Evolutionary conservation across 2,329 filamentous ascomycete genomes (phyloP).

Genomic region (Chaetomiaceae sp.): DNA sequence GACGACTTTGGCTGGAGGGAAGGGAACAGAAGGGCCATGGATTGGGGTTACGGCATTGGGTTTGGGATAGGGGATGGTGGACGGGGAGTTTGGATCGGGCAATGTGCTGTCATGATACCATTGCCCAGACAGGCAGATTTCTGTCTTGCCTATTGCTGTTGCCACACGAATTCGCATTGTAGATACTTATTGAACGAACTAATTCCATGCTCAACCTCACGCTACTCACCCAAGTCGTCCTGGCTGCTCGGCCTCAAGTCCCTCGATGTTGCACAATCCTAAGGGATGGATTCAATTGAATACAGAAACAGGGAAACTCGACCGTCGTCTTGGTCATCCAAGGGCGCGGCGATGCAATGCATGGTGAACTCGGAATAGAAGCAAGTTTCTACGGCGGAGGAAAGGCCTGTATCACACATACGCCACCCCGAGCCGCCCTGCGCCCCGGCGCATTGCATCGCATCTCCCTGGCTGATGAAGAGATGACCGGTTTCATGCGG

Average conservation of each 20-base stretch:
- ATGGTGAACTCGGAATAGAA: too few species aligned
- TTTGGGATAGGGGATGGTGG: not conserved
- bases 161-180: conserved; percentile 1
- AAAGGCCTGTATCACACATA: too few species aligned
- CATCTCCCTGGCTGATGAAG: too few species aligned
- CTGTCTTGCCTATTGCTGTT: not conserved
- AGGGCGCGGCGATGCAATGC: too few species aligned
- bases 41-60: not conserved
- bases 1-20: not conserved
- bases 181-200: conserved; percentile 1
- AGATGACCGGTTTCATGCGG: too few species aligned
- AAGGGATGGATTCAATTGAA: not conserved
- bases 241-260: not conserved
- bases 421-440: too few species aligned
- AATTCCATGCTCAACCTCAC: not conserved
- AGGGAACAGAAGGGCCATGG: not conserved
- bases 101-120: conserved; percentile 1
- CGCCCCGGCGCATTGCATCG: too few species aligned
- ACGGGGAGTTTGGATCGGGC: conserved; percentile 1
- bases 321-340: too few species aligned
- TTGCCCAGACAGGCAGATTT: not conserved
- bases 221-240: not conserved
- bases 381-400: too few species aligned
- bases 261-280: too few species aligned
- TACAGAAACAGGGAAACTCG: too few species aligned